phyloP scores from a whole-genome alignment of 768 basidiomycete genomes.

The Royoungia palumana region DNA sequence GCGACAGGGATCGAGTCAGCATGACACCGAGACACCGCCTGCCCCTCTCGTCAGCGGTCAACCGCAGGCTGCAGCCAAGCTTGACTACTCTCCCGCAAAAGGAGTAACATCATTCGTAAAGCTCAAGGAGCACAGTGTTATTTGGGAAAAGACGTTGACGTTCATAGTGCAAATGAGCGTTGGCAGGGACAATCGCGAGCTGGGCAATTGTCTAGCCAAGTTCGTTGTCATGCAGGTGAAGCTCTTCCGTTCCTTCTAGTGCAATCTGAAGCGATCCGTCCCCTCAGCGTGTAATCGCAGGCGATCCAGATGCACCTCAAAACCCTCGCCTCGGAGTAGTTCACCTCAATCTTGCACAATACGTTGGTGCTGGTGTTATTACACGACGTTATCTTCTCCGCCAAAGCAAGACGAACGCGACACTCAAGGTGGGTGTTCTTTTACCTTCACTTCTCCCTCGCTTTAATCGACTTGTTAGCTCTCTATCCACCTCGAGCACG shows the following conservation, averaged over 20 bases:
- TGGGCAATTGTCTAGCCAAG: conserved; percentile 60
- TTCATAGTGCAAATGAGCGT: conserved; percentile 60
- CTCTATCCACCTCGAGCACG: conserved; percentile 52
- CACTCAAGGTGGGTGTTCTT: conserved; percentile 50
- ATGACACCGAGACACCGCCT: neutral
- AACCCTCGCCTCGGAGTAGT: conserved; percentile 64
- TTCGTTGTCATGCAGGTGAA: conserved; percentile 57
- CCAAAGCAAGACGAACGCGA: conserved; percentile 78
- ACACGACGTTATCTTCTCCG: conserved; percentile 64
- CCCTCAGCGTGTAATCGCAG: conserved; percentile 50
- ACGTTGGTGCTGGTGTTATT: conserved; percentile 54
- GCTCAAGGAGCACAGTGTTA: conserved; percentile 62
- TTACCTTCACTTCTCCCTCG: neutral
- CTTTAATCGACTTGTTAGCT: conserved; percentile 36
- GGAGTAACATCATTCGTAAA: conserved; percentile 60
- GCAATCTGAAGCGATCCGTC: neutral
- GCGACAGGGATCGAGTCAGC: conserved; percentile 7
- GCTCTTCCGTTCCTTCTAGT: neutral
- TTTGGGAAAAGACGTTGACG: conserved; percentile 58
- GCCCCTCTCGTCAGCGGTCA: neutral
- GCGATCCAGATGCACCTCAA: conserved; percentile 52
- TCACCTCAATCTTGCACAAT: conserved; percentile 72
- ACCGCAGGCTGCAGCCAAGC: neutral
- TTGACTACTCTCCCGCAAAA: conserved; percentile 39
- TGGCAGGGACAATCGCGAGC: conserved; percentile 44